These are phyloP conservation scores for Penicillium polonicum DNA, from an alignment of 2,329 filamentous ascomycete genomes.

Conservation along the genomic window DNA sequence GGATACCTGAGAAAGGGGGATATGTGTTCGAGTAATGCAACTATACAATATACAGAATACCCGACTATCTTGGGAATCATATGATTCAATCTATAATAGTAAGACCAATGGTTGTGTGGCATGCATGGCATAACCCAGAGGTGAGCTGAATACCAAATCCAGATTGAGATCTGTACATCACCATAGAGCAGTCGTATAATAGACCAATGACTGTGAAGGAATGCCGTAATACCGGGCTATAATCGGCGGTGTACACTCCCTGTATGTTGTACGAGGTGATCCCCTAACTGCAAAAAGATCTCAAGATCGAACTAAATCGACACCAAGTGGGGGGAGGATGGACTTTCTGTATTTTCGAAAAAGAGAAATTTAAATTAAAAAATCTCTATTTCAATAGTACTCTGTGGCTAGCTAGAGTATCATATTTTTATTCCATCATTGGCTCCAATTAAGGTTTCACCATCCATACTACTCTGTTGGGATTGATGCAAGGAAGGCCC, in stretches of 20 bases:
- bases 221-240: background rate
- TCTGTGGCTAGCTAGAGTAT: constrained; percentile 17
- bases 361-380: background rate
- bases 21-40: background rate
- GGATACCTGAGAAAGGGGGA: constrained; percentile 12
- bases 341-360: constrained; percentile 5
- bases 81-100: too few relatives aligned
- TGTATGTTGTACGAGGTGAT: background rate
- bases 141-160: background rate
- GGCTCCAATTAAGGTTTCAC: background rate
- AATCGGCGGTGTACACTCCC: constrained; percentile 19
- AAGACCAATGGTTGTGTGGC: background rate
- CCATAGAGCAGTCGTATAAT: background rate
- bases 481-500: constrained; percentile 4
- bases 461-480: background rate
- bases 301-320: constrained; percentile 18
- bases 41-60: background rate
- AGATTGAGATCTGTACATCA: background rate
- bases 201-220: background rate
- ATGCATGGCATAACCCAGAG: background rate
- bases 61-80: background rate
- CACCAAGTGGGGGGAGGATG: constrained; percentile 15
- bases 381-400: background rate
- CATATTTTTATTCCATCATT: background rate
- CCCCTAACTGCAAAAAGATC: constrained; percentile 2